These are phyloP conservation scores for Eutrema salsugineum DNA, from an alignment of 441 rosid species.

Conservation along the genomic window DNA sequence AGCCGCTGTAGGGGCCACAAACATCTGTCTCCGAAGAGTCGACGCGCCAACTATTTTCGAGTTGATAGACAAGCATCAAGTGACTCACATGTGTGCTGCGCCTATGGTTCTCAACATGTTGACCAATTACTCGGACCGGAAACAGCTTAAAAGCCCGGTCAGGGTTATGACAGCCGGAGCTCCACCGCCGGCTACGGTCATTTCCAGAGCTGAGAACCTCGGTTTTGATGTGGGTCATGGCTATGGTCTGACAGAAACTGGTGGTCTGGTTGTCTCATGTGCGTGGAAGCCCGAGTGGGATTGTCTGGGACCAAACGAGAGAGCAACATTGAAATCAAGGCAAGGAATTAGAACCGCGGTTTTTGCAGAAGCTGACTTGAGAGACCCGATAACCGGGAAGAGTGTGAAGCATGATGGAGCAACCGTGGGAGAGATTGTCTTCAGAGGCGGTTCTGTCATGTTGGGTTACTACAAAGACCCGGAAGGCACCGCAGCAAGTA, in stretches of 20 bases:
- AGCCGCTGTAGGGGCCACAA: constrained; percentile 56
- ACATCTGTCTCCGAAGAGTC: constrained; percentile 41
- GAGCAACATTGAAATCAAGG: constrained; percentile 45
- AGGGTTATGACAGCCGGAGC: constrained; percentile 44
- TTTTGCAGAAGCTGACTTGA: constrained; percentile 35
- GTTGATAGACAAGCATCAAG: constrained; percentile 36
- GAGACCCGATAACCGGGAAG: constrained; percentile 36
- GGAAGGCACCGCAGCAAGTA: constrained; percentile 20
- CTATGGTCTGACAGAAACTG: constrained; percentile 53
- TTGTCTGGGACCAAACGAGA: constrained; percentile 29
- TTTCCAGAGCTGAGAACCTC: constrained; percentile 36
- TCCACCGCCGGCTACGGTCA: constrained; percentile 46
- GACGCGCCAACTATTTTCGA: constrained; percentile 28
- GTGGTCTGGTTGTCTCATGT: constrained; percentile 41
- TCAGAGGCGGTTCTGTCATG: constrained; percentile 40
- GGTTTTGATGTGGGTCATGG: constrained; percentile 51
- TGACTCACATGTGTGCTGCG: constrained; percentile 62
- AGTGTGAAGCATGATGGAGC: constrained; percentile 41
- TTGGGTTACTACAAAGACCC: constrained; percentile 47
- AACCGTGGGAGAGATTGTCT: constrained; percentile 40
- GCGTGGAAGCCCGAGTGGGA: constrained; percentile 54
- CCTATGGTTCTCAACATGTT: constrained; percentile 57
- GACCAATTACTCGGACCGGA: constrained; percentile 15
- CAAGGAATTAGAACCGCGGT: constrained; percentile 35
- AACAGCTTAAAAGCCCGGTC: constrained; percentile 31